phyloP scores from a whole-genome alignment of 176 grass and related monocot species.

The Carex cristatella region DNA sequence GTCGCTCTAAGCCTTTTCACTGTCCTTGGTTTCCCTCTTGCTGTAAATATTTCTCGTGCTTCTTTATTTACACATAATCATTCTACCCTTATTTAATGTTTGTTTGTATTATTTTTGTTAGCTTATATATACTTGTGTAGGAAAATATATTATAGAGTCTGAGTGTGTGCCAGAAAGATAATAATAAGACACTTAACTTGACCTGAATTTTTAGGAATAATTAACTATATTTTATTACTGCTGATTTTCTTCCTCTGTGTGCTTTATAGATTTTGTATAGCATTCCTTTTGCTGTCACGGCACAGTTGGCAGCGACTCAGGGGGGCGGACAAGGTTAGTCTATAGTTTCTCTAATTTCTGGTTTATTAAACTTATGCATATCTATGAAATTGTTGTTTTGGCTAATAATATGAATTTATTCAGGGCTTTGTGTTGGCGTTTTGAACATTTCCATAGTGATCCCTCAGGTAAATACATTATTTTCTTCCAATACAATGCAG shows the following conservation, averaged over 20 bases:
- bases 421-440: constrained; percentile 77
- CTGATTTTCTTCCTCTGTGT: neutral
- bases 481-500: neutral
- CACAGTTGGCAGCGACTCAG: constrained; percentile 40
- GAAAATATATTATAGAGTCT: neutral
- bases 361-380: neutral
- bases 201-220: neutral
- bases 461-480: constrained; percentile 46
- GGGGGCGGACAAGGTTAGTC: constrained; percentile 74
- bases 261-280: constrained; percentile 64
- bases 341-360: neutral
- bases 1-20: constrained; percentile 52
- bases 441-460: constrained; percentile 94
- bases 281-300: constrained; percentile 74
- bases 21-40: constrained; percentile 65
- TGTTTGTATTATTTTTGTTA: neutral
- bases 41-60: constrained; percentile 39
- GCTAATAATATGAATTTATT: neutral
- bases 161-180: neutral
- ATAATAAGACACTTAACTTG: neutral
- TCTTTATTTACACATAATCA: neutral
- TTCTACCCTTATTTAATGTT: neutral
- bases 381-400: neutral
- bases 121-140: neutral
- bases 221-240: neutral